These are phyloP conservation scores for Symbiodinium natans DNA, from an alignment of 73 alveolate species.

Conservation along the genomic window DNA sequence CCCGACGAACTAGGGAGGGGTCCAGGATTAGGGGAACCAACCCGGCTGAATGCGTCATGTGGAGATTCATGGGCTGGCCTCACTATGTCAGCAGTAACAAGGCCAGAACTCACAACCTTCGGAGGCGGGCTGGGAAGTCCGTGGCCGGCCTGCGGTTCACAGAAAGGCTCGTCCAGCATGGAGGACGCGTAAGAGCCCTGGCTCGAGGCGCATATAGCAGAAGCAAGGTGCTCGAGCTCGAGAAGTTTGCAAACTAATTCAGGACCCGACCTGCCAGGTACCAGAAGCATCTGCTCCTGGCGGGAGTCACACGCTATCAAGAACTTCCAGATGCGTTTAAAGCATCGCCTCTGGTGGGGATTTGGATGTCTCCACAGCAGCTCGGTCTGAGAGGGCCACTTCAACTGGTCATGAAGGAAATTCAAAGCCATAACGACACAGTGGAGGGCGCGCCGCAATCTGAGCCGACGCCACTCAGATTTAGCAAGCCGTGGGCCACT, in stretches of 20 bases:
- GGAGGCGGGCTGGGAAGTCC: too few relatives aligned
- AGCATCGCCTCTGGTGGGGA: background rate
- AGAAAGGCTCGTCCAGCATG: too few relatives aligned
- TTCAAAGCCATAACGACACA: background rate
- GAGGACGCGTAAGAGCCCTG: too few relatives aligned
- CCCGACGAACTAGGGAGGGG: too few relatives aligned
- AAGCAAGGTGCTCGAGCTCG: background rate
- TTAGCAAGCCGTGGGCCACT: background rate
- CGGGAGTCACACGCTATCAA: background rate
- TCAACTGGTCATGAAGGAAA: background rate
- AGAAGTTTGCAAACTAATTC: background rate
- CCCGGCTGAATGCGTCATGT: too few relatives aligned
- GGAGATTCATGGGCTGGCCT: too few relatives aligned
- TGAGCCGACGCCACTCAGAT: background rate
- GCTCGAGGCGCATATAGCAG: too few relatives aligned
- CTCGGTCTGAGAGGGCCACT: background rate
- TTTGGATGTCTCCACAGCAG: background rate
- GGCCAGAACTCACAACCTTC: too few relatives aligned
- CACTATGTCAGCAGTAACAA: too few relatives aligned
- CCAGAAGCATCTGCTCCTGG: background rate
- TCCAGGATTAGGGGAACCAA: too few relatives aligned
- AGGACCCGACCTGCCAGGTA: background rate
- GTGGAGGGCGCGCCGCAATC: background rate
- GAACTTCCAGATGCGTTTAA: background rate
- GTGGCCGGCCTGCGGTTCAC: too few relatives aligned